Base-by-base conservation (phyloP, 306 rosid species). In the Vigna trinervia region DNA sequence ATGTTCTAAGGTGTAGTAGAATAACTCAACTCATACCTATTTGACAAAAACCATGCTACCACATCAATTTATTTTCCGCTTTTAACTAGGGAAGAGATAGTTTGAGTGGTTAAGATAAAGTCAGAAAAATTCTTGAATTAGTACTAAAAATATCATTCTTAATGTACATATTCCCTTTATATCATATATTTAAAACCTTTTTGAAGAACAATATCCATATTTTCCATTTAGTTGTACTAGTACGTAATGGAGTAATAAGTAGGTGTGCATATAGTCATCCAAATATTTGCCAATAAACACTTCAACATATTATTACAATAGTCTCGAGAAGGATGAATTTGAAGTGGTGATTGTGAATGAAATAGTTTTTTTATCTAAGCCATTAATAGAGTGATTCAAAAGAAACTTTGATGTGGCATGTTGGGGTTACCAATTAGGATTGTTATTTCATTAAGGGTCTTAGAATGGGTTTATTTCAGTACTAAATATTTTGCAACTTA, bases 21-120 rank as follows among this genome's bases (percentile, higher is more conserved):
- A 57, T 20, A 51, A 61, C 48, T 78, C 71, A 69, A 32, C 51
- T 62, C 38, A 69, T 52, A 30, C 64, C 28, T 39, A 62, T 17
- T 7, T 65, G 38, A 32, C 60, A 52, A 8, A 63, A 32, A 34
- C 34, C 47, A 71, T 56, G 47, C 26, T 34, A 22, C 23, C 28
- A 15, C 8, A 19, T 34, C 64, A 47, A 28, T 54, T 52, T 73
- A 39, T 80, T 38, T 36, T 36, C 28, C 38, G 2, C 32, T 54
- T 39, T 38, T 56, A 58, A 57, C 14, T 13, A 14, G 4, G 6
- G 17, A 78, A 36, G 14, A 71, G 23, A 52, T 50, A 8, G 48
- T n/a, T 38, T 28, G 34, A 39, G 47, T 70, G 57, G n/a, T 72
- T 30, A 47, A 59, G 34, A 36, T 13, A 12, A 57, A 57, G 56